These are phyloP conservation scores for Cryptococcus jaspeensis DNA, from an alignment of 1,284 basidiomycete genomes.

Conservation along the genomic window DNA sequence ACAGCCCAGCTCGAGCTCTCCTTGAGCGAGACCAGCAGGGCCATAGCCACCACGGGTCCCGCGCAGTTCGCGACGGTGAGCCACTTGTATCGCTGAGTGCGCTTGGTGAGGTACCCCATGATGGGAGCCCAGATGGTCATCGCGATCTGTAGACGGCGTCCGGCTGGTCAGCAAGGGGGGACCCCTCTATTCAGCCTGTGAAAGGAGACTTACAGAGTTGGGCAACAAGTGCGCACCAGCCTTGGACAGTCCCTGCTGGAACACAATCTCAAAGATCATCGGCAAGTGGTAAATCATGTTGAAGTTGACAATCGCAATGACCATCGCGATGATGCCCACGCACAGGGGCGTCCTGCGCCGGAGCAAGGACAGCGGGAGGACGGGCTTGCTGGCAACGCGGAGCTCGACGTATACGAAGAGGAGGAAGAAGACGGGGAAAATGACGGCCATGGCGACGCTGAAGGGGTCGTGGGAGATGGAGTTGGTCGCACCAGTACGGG, in stretches of 20 bases:
- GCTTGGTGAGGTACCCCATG: slow-evolving; percentile 23
- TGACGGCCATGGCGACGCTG: slow-evolving; percentile 11
- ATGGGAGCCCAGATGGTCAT: slow-evolving; percentile 30
- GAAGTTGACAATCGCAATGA: slow-evolving; percentile 35
- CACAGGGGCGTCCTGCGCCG: slow-evolving; percentile 23
- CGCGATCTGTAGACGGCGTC: slow-evolving; percentile 15
- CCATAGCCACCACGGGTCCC: slow-evolving; percentile 31
- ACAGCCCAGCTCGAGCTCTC: slow-evolving; percentile 11
- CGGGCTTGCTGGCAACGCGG: slow-evolving; percentile 20
- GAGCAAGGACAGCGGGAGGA: slow-evolving; percentile 29
- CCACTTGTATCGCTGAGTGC: slow-evolving; percentile 28
- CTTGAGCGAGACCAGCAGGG: slow-evolving; percentile 15
- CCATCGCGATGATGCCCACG: slow-evolving; percentile 26
- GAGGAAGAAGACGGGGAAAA: slow-evolving; percentile 15
- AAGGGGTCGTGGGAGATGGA: slow-evolving; percentile 12
- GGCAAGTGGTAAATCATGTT: slow-evolving; percentile 38
- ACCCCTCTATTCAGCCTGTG: background rate
- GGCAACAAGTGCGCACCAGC: slow-evolving; percentile 33
- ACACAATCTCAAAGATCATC: slow-evolving; percentile 34
- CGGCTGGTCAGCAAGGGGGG: no score
- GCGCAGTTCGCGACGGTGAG: slow-evolving; percentile 21
- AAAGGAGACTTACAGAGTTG: slow-evolving; percentile 18
- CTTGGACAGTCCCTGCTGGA: slow-evolving; percentile 16
- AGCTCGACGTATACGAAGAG: slow-evolving; percentile 31
- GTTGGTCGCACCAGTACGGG: slow-evolving; percentile 3